Evolutionary conservation across 129 eudicot species (phyloP).

Genomic region (Flaveria linearis): DNA sequence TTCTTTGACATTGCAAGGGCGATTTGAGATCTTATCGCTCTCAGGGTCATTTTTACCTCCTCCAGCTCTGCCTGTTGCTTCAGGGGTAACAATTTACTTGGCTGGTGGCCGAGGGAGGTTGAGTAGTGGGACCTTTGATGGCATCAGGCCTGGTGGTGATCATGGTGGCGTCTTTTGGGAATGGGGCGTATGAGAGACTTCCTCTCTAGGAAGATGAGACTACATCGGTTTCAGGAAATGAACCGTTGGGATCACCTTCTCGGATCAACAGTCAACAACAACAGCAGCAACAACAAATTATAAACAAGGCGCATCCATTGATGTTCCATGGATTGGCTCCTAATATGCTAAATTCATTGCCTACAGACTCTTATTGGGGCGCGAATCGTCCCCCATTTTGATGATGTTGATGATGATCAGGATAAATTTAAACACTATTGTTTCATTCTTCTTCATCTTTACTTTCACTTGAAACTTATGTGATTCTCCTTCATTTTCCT

Average conservation of each 20-base stretch:
- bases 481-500: slow-evolving; percentile 31
- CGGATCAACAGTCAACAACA: slow-evolving; percentile 40
- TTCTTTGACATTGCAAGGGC: slow-evolving; percentile 52
- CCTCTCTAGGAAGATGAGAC: slow-evolving; percentile 85
- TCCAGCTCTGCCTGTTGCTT: slow-evolving; percentile 85
- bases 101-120: slow-evolving; percentile 97
- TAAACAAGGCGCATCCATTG: slow-evolving; percentile 51
- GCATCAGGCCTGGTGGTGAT: slow-evolving; percentile 82
- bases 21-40: slow-evolving; percentile 83
- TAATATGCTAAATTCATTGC: slow-evolving; percentile 68
- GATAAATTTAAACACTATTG: slow-evolving; percentile 23
- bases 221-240: slow-evolving; percentile 31
- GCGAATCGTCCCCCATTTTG: slow-evolving; percentile 67
- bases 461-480: slow-evolving; percentile 32
- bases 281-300: slow-evolving; percentile 48
- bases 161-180: slow-evolving; percentile 90
- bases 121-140: slow-evolving; percentile 67
- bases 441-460: slow-evolving; percentile 30
- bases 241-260: slow-evolving; percentile 38
- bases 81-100: slow-evolving; percentile 68
- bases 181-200: slow-evolving; percentile 91
- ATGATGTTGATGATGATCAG: slow-evolving; percentile 1
- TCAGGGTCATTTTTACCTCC: slow-evolving; percentile 82
- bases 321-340: slow-evolving; percentile 66
- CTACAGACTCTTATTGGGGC: slow-evolving; percentile 74